A percentile compares a stretch with the other conserved stretches of the same genome.
These are phyloP conservation scores for Metarhizium rileyi DNA, from an alignment of 2,329 filamentous ascomycete genomes.

Conservation along the genomic window DNA sequence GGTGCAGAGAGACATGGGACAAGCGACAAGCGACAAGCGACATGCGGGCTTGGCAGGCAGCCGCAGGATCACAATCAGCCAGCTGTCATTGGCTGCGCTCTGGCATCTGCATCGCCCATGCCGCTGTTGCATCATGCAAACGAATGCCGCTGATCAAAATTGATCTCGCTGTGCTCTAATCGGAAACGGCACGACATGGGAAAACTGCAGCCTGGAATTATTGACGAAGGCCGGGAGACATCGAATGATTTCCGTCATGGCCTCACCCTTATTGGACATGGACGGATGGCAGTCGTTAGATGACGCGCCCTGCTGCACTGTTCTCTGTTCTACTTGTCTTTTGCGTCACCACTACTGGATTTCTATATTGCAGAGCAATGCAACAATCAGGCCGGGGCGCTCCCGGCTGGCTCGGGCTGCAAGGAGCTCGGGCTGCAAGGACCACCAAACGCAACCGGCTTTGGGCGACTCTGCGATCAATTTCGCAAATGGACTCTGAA, in stretches of 20 bases:
- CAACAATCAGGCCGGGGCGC: no score
- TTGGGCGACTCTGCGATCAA: neutral
- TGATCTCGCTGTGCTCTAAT: no score
- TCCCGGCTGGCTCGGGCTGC: no score
- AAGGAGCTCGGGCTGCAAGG: neutral
- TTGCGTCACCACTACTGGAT: no score
- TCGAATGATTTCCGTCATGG: no score
- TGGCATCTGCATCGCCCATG: neutral
- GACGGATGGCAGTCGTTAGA: no score
- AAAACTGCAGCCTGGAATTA: neutral
- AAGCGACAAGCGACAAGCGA: neutral
- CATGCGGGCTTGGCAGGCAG: neutral
- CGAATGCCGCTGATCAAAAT: neutral
- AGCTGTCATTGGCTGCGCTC: constrained; percentile 4
- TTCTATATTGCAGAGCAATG: no score
- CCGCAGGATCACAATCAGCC: constrained; percentile 1
- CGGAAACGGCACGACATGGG: no score
- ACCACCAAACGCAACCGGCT: neutral
- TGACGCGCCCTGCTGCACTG: no score
- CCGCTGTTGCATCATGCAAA: constrained; percentile 4
- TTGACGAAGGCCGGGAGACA: neutral
- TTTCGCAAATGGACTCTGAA: neutral
- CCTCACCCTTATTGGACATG: no score
- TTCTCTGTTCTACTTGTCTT: no score
- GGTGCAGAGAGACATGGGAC: neutral